These are phyloP conservation scores for Ulmus americana DNA, from an alignment of 331 rosid species.

Conservation along the genomic window DNA sequence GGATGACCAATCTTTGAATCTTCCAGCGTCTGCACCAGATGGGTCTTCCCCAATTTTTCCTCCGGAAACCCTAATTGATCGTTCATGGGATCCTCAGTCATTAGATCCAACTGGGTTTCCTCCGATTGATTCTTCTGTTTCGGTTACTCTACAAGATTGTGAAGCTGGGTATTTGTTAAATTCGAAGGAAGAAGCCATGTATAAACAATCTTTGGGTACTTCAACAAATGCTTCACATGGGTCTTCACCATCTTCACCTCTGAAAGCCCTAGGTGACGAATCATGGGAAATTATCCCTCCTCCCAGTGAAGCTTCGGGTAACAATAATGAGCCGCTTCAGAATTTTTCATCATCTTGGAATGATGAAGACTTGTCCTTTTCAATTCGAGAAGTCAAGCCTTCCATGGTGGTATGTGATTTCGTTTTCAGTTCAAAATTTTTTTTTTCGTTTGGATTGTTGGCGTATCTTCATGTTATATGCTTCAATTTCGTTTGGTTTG, in stretches of 20 bases:
- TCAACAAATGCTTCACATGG: neutral
- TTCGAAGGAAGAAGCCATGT: neutral
- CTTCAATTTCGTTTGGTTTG: too few relatives aligned
- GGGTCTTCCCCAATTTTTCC: neutral
- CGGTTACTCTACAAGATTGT: constrained; percentile 12
- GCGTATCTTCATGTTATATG: neutral
- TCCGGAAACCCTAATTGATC: constrained; percentile 23
- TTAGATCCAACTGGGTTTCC: too few relatives aligned
- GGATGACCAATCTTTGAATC: neutral
- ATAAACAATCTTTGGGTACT: constrained; percentile 3
- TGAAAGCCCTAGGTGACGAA: constrained; percentile 23
- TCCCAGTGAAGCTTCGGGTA: neutral
- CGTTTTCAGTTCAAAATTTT: too few relatives aligned
- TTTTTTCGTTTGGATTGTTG: neutral
- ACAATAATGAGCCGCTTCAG: constrained; percentile 2
- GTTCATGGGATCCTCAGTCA: neutral
- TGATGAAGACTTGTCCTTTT: neutral
- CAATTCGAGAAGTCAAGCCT: constrained; percentile 19
- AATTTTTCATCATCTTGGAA: constrained; percentile 9
- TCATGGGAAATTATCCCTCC: neutral
- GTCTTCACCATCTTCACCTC: neutral
- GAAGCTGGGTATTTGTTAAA: constrained; percentile 3
- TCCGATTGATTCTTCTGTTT: neutral
- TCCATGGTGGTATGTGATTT: constrained; percentile 35
- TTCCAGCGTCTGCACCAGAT: constrained; percentile 1